Base-by-base conservation (phyloP, 139 green algal species). In the Asterochloris erici region DNA sequence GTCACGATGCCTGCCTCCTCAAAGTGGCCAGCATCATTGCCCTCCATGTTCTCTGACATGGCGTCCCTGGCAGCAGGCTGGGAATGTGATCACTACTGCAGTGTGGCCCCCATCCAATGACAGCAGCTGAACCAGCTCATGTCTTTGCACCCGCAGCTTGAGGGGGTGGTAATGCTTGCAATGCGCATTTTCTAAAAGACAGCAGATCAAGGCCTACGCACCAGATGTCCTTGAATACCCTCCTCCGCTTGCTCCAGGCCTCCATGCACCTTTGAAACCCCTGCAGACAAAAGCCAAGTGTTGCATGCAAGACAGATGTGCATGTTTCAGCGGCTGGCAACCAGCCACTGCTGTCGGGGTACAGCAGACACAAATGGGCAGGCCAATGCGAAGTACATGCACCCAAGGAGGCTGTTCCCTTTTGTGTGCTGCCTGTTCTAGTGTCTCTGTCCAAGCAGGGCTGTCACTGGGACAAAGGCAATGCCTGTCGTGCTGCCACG, bases 1-100 rank as follows among this genome's bases (percentile, higher is more conserved):
- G 82, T 94, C 63, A 97, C 93, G 0, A 98, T 81, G 6, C 93
- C 94, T 21, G 96, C 95, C 66, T 97, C 94, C 81, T 96, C 94
- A 81, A 93, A 96, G 21, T 96, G 19, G 23, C 94, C 90, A 27
- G 80, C 66, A 81, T 93, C 71, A 71, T 96, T 96, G 28, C 87
- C 86, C 14, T 96, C 91, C 17, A 98, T 84, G 38, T 92, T 91
- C 70, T 98, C 94, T 14, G 84, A 90, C 15, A 97, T 87, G 0
- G 85, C 73, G 63, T 87, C 83, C 94, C 91, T 91, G 82, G n/a
- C 68, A 29, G 29, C 28, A 76, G 23, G 62, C 14, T 63, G 77
- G 47, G 10, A 64, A 64, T 27, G 64, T 47, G 16, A n/a, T n/a
- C 0, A 82, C 9, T 68, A 6, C 16, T 9, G 29, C 12, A 66